A percentile compares a stretch with the other conserved stretches of the same genome.
Conservation (phyloP, 345 rosid genomes). For the Lepidium aucheri region DNA sequence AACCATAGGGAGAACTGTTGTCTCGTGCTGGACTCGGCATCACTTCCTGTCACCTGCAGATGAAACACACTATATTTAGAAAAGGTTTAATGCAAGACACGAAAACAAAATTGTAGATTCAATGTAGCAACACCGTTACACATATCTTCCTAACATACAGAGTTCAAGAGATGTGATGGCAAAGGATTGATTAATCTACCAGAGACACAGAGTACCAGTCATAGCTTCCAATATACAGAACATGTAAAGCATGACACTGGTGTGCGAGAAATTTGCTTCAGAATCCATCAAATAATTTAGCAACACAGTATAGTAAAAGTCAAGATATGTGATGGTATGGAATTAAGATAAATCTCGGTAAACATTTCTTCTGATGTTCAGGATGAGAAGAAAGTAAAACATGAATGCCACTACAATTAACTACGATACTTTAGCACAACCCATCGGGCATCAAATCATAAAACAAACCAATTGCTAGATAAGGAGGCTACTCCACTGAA, state of each 20-base stretch:
- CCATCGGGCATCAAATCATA: neutral
- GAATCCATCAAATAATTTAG: neutral
- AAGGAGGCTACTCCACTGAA: neutral
- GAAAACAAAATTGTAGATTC: constrained; percentile 18
- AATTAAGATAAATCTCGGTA: neutral
- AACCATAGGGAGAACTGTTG: constrained; percentile 37
- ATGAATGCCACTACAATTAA: neutral
- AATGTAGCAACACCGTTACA: neutral
- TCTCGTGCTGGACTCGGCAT: constrained; percentile 19
- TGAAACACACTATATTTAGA: constrained; percentile 38
- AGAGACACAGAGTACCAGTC: neutral
- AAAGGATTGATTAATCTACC: neutral
- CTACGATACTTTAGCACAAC: neutral
- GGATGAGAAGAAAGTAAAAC: neutral
- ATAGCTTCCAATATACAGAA: neutral
- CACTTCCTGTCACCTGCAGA: constrained; percentile 61
- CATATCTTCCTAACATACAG: neutral
- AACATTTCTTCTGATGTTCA: neutral
- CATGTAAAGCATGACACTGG: neutral
- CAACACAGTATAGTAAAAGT: neutral
- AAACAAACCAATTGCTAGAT: neutral
- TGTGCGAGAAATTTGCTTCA: neutral
- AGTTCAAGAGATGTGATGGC: neutral
- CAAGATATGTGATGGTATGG: neutral
- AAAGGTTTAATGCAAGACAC: constrained; percentile 43